Evolutionary conservation across 176 grass and related monocot genomes (phyloP).

Genomic region (Hsuehochloa calcarea): DNA sequence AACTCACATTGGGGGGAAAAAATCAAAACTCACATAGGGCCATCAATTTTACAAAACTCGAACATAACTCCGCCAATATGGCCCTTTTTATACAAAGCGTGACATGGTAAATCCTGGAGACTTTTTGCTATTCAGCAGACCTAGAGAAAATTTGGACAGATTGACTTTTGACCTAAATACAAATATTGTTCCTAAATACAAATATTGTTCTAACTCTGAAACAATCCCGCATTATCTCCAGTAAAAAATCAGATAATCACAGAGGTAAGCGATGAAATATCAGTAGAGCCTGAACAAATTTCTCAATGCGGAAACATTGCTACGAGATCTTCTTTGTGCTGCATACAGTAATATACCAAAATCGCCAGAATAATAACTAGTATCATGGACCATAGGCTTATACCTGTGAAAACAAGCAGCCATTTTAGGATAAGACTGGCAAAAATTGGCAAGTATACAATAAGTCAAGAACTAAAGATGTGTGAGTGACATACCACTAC

Average conservation of each 20-base stretch:
- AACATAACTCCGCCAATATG: constrained; percentile 5
- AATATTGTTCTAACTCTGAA: neutral
- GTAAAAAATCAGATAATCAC: neutral
- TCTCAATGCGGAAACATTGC: constrained; percentile 27
- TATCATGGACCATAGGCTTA: constrained; percentile 53
- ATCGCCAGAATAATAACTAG: constrained; percentile 65
- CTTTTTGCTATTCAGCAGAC: neutral
- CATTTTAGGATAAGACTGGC: constrained; percentile 13
- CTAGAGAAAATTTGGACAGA: neutral
- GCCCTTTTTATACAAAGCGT: constrained; percentile 12
- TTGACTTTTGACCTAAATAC: neutral
- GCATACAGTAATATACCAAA: constrained; percentile 67
- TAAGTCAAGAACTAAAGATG: constrained; percentile 1
- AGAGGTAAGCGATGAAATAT: constrained; percentile 8
- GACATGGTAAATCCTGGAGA: neutral
- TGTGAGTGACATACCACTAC: constrained; percentile 38
- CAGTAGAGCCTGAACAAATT: neutral
- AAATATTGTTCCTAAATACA: constrained; percentile 24
- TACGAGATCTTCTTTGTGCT: constrained; percentile 48
- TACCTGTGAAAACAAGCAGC: constrained; percentile 52
- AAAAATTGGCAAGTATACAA: constrained; percentile 15
- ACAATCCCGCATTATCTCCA: neutral
- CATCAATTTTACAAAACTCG: constrained; percentile 35
- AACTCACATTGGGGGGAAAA: too few relatives aligned
- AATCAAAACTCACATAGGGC: neutral